Evolutionary conservation across 2,329 filamentous ascomycete species (phyloP).

Genomic region (Aspergillus pseudonomiae): DNA sequence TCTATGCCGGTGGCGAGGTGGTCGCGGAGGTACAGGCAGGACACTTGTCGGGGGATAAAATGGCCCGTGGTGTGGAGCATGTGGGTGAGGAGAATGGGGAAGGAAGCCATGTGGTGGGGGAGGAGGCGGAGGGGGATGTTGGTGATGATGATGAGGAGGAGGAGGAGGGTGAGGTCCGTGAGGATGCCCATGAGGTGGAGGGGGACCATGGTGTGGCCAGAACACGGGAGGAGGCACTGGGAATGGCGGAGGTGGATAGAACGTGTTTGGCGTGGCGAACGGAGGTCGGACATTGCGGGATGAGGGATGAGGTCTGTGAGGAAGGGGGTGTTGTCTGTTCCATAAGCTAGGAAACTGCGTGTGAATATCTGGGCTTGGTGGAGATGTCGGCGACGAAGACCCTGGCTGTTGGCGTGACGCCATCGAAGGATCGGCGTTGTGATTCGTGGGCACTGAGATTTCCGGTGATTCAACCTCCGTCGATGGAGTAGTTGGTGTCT

Average conservation of each 20-base stretch:
- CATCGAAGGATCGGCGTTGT: neutral
- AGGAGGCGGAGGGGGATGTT: neutral
- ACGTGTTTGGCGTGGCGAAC: neutral
- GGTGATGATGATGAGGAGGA: neutral
- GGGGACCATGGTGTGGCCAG: neutral
- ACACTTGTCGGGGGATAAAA: neutral
- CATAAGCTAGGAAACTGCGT: neutral
- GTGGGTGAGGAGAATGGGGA: neutral
- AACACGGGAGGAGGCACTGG: neutral
- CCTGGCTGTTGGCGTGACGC: neutral
- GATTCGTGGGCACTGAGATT: neutral
- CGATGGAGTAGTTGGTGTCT: neutral
- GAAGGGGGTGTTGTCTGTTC: neutral
- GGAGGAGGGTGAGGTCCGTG: neutral
- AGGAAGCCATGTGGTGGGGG: neutral
- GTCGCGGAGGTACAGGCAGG: neutral
- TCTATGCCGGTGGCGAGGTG: neutral
- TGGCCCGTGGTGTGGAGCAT: neutral
- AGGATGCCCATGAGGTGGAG: neutral
- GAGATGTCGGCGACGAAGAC: neutral
- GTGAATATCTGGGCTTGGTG: neutral
- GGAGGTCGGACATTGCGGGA: neutral
- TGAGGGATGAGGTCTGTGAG: neutral
- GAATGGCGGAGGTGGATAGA: neutral
- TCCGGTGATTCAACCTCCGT: neutral